Conservation (phyloP, 805 yeast species). For the Alloascoidea africana region DNA sequence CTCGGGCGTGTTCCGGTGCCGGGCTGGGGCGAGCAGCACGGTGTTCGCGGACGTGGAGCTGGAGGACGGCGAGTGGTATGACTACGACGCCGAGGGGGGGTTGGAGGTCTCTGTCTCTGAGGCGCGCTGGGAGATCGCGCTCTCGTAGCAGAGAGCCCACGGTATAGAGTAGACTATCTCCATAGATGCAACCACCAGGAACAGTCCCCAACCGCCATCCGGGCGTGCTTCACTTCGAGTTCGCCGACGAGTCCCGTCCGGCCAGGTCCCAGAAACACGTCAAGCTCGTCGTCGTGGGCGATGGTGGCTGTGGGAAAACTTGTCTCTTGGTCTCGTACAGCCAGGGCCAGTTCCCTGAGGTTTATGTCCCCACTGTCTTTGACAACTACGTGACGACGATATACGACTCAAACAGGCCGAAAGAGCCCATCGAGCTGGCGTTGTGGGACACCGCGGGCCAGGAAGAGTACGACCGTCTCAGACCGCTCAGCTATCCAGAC, state of each 20-base stretch:
- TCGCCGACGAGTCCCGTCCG: too few relatives aligned
- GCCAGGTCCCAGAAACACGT: too few relatives aligned
- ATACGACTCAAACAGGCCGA: conserved; percentile 25
- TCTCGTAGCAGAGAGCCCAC: too few relatives aligned
- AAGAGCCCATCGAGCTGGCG: conserved; percentile 68
- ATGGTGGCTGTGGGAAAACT: conserved; percentile 87
- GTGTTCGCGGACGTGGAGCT: conserved; percentile 52
- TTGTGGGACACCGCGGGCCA: conserved; percentile 99
- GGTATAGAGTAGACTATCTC: too few relatives aligned
- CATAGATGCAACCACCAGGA: too few relatives aligned
- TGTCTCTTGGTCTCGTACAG: conserved; percentile 53
- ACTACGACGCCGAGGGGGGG: conserved; percentile 76
- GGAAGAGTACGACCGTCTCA: conserved; percentile 89
- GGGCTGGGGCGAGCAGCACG: conserved; percentile 34
- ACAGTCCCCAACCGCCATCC: too few relatives aligned
- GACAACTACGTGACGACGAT: conserved; percentile 60
- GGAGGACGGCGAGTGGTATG: conserved; percentile 82
- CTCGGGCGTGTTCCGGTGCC: conserved; percentile 41
- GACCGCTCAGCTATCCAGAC: conserved; percentile 86
- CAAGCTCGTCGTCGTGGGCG: conserved; percentile 75
- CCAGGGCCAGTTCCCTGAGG: conserved; percentile 53
- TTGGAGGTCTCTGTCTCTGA: conserved; percentile 74
- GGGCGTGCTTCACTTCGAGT: too few relatives aligned
- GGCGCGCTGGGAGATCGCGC: conserved; percentile 47
- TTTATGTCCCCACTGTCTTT: conserved; percentile 69